Percentiles rank a stretch among this genome's conserved stretches.
These are phyloP conservation scores for Atkinsonella hypoxylon DNA, from an alignment of 2,329 filamentous ascomycete genomes.

Conservation along the genomic window DNA sequence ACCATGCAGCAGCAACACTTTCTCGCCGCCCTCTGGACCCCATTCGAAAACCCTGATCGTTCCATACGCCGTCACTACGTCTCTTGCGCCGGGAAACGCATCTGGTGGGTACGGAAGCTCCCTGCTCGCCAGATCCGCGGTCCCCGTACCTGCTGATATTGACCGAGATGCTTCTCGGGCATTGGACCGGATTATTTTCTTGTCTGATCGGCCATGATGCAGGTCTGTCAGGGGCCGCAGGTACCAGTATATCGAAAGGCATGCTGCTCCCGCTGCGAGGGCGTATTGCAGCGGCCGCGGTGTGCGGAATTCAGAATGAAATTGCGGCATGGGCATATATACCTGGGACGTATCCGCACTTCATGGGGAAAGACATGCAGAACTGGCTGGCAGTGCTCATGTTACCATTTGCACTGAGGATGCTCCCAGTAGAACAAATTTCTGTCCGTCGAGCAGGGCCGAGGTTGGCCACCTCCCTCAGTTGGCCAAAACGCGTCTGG, in stretches of 20 bases:
- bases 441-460: too few species aligned
- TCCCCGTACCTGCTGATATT: background rate
- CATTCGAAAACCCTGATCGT: constrained; percentile 67
- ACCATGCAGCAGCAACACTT: constrained; percentile 66
- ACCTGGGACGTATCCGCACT: too few species aligned
- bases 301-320: constrained; percentile 3
- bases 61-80: constrained; percentile 60
- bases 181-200: background rate
- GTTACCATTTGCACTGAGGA: too few species aligned
- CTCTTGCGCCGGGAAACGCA: constrained; percentile 54
- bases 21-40: constrained; percentile 59
- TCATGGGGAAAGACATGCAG: too few species aligned
- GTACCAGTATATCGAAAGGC: constrained; percentile 24
- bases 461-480: too few species aligned
- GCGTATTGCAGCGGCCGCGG: constrained; percentile 6
- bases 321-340: constrained; percentile 2
- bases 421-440: too few species aligned
- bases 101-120: constrained; percentile 54
- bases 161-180: constrained; percentile 3
- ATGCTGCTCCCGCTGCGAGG: constrained; percentile 13
- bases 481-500: background rate
- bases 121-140: background rate
- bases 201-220: constrained; percentile 6
- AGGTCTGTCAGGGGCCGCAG: constrained; percentile 13
- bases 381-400: too few species aligned